A percentile compares a stretch with the other conserved stretches of the same genome.
phyloP scores from a whole-genome alignment of 1,284 basidiomycete genomes.

The Ganoderma boninense region DNA sequence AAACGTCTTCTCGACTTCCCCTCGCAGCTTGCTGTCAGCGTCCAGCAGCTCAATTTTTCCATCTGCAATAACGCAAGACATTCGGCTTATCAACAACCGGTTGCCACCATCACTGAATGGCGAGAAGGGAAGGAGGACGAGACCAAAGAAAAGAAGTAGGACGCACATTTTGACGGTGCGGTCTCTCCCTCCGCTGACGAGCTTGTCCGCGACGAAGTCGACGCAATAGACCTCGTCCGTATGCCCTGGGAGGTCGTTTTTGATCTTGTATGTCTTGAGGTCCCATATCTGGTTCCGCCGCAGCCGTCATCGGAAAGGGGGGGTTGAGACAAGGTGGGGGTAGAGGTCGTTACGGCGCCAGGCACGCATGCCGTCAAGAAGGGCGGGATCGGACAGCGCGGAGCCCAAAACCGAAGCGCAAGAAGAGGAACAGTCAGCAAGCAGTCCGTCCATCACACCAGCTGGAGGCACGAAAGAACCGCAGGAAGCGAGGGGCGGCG shows the following conservation, averaged over 20 bases:
- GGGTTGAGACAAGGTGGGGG: slow-evolving; percentile 6
- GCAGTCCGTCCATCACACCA: neutral
- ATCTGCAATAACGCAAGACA: slow-evolving; percentile 5
- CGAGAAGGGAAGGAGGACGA: neutral
- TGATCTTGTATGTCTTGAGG: slow-evolving; percentile 93
- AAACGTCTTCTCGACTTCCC: neutral
- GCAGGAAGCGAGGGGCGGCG: neutral
- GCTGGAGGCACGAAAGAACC: neutral
- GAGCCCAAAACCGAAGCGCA: neutral
- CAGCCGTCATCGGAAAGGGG: neutral
- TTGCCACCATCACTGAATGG: neutral
- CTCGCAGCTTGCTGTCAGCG: neutral
- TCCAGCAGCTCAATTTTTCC: slow-evolving; percentile 10
- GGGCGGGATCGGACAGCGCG: neutral
- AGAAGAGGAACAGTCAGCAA: slow-evolving; percentile 5
- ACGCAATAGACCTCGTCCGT: slow-evolving; percentile 99
- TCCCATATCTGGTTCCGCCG: slow-evolving; percentile 81
- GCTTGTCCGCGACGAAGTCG: slow-evolving; percentile 97
- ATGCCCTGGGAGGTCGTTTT: slow-evolving; percentile 94
- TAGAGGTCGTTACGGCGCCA: neutral
- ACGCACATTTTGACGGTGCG: slow-evolving; percentile 77
- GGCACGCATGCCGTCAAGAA: neutral
- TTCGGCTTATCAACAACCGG: slow-evolving; percentile 4
- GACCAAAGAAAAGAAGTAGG: neutral
- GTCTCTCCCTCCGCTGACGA: slow-evolving; percentile 92